These are phyloP conservation scores for Leccinum truebloodii DNA, from an alignment of 768 basidiomycete species.

Conservation along the genomic window DNA sequence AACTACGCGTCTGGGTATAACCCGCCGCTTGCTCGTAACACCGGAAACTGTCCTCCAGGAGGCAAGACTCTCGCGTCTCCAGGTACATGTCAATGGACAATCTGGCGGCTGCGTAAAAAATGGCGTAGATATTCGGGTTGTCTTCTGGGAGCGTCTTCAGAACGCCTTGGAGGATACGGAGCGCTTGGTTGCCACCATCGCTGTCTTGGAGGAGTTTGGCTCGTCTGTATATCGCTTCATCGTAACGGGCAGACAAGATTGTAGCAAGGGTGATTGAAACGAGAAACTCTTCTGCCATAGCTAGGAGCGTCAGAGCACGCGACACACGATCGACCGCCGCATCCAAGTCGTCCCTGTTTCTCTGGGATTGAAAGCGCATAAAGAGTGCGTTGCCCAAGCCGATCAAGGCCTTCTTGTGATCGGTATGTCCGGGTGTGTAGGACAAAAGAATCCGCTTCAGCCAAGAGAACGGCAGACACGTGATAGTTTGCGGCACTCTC, in stretches of 20 bases:
- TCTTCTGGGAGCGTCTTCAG: conserved; percentile 10
- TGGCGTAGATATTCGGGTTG: not conserved
- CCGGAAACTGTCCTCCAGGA: conserved; percentile 17
- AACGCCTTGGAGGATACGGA: not conserved
- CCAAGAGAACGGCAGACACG: conserved; percentile 10
- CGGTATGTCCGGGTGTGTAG: not conserved
- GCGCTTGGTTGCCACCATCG: conserved; percentile 1
- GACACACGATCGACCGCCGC: conserved; percentile 15
- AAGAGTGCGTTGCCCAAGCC: conserved; percentile 16
- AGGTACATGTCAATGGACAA: conserved; percentile 1
- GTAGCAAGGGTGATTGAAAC: conserved; percentile 10
- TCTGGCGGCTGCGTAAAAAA: not conserved
- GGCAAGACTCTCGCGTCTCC: not conserved
- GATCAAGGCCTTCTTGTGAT: conserved; percentile 9
- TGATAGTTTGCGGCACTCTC: too few species aligned
- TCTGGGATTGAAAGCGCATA: conserved; percentile 17
- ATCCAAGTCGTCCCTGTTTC: conserved; percentile 17
- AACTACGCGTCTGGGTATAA: conserved; percentile 2
- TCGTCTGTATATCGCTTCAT: conserved; percentile 3
- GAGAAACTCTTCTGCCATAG: conserved; percentile 7
- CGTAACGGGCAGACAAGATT: conserved; percentile 14
- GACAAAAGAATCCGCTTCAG: conserved; percentile 19
- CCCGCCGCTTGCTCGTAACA: conserved; percentile 16
- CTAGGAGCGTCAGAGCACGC: conserved; percentile 12
- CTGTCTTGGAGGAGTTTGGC: not conserved